Evolutionary conservation across 176 grass and related monocot species (phyloP), one percentile per base, ranked within the genome.

Genomic region (Musa acuminata): DNA sequence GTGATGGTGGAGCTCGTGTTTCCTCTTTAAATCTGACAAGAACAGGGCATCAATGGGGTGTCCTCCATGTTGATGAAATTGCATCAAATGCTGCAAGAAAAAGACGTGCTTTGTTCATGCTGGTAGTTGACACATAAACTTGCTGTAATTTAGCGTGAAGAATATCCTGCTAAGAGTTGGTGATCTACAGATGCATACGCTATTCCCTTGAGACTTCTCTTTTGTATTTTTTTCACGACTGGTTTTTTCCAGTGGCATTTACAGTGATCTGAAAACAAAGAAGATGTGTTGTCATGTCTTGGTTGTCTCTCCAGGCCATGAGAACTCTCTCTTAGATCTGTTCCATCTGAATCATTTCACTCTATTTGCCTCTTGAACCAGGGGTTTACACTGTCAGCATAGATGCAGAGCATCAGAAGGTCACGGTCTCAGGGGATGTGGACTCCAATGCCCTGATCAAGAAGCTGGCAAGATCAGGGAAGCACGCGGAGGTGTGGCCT

Each of bases 401-500:
- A 51, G 96, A 99, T 89, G 86, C 80, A 2, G 96, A 99, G 82
- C 84, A 89, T 53, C 86, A 95, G 49, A 95, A 86, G 86, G 96
- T 99, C 48, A 84, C 91, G 13, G 91, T 95, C 74, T 85, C 85
- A 55, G 96, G 91, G 49, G 84, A 75, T 19, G 90, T 99, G 67
- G 86, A 86, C 82, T 81, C 88, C 1, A 81, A 89, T 70, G 86
- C 84, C 2, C 85, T 99, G 57, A 87, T 99, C 81, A 81, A 79
- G 85, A 99, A 99, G 74, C 96, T 99, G 74, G 80, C 73, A 20
- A 90, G 79, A 85, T 81, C 82, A 49, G 91, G 96, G 68, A 99
- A 99, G 88, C 86, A 94, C 76, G 88, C 91, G 16, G 88, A 94
- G 77, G 70, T 99, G 29, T 99, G 95, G 95, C 78, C 88, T 35